These are phyloP conservation scores for Zelonia costaricensis DNA, from an alignment of 208 protist species.

Conservation along the genomic window DNA sequence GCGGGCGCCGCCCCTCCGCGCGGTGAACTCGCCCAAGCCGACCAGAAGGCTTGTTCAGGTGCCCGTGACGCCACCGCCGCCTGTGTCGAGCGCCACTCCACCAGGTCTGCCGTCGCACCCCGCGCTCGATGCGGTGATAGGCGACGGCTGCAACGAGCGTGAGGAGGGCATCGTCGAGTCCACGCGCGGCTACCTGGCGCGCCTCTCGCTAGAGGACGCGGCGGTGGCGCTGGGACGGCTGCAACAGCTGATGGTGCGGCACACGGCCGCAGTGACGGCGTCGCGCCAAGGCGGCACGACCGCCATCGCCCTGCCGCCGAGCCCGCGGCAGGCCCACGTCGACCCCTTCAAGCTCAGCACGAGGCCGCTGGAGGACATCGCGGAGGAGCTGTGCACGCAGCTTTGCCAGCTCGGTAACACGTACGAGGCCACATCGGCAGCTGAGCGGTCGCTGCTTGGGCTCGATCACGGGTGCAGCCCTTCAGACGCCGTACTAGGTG, in stretches of 20 bases:
- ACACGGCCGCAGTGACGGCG: constrained; percentile 22
- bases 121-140: not conserved
- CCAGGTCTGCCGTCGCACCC: constrained; percentile 11
- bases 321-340: constrained; percentile 16
- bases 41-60: no score
- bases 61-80: no score
- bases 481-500: no score
- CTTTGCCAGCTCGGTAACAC: constrained; percentile 23
- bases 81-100: not conserved
- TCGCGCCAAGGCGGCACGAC: not conserved
- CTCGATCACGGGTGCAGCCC: not conserved
- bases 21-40: no score
- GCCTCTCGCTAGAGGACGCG: constrained; percentile 44
- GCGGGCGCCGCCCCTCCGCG: no score
- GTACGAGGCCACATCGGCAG: constrained; percentile 22
- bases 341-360: constrained; percentile 44
- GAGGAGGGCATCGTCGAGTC: constrained; percentile 28
- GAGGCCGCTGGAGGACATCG: constrained; percentile 41
- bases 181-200: constrained; percentile 27
- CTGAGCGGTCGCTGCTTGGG: constrained; percentile 24
- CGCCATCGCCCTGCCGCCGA: not conserved
- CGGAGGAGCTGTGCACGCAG: constrained; percentile 44
- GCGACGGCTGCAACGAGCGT: constrained; percentile 5
- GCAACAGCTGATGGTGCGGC: constrained; percentile 30
- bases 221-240: constrained; percentile 33